Conservation (phyloP, 108 stramenopile species). For the Chaetoceros muelleri region DNA sequence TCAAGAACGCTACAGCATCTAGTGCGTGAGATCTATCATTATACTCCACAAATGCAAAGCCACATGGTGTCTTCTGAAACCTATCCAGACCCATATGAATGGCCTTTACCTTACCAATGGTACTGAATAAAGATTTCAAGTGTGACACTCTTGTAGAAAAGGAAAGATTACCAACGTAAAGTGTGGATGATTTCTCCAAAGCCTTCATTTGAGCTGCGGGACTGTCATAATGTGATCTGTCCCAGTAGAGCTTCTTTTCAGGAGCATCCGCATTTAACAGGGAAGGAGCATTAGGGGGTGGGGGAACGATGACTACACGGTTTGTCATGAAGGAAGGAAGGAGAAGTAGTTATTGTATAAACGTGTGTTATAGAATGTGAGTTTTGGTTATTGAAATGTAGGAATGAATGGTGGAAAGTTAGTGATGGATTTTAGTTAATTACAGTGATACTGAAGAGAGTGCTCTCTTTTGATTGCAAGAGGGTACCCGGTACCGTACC, state of each 20-base stretch:
- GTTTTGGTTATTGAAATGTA: too few relatives aligned
- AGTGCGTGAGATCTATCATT: constrained; percentile 55
- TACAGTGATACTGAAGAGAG: too few relatives aligned
- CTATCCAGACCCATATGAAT: constrained; percentile 93
- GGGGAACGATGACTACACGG: too few relatives aligned
- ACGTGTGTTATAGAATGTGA: too few relatives aligned
- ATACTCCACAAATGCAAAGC: constrained; percentile 94
- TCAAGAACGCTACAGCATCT: constrained; percentile 57
- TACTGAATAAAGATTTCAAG: constrained; percentile 71
- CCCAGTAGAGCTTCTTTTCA: constrained; percentile 77
- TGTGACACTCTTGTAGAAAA: constrained; percentile 86
- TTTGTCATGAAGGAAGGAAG: too few relatives aligned
- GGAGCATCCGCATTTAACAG: constrained; percentile 44
- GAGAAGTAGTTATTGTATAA: too few relatives aligned
- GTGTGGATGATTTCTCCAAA: constrained; percentile 46
- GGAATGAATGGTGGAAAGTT: too few relatives aligned
- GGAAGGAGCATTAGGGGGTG: constrained; percentile 48
- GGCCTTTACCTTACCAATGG: constrained; percentile 71
- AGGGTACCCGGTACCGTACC: too few relatives aligned
- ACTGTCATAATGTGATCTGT: constrained; percentile 66
- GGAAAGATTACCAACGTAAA: constrained; percentile 94
- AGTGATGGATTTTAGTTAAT: too few relatives aligned
- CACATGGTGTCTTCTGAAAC: constrained; percentile 76
- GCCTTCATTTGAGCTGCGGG: constrained; percentile 66
- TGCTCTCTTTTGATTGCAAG: too few relatives aligned